Conservation (phyloP, 2,329 filamentous ascomycete species). For the Chrysoporthe deuterocubensis region DNA sequence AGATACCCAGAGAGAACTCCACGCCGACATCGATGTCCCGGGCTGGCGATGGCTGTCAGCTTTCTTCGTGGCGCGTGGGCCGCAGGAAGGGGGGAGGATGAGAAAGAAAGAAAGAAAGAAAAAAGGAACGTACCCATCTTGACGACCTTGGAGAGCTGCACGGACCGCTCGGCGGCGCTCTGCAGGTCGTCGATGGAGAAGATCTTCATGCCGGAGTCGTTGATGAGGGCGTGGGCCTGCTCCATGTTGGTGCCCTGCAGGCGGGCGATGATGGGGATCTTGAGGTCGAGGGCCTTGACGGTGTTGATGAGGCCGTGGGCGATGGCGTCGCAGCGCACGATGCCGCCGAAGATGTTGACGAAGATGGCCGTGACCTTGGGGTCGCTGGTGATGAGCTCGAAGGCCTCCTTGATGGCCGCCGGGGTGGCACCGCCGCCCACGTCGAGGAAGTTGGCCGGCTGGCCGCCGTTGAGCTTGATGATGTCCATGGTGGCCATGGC, state of each 20-base stretch:
- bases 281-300: slow-evolving; percentile 90
- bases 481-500: slow-evolving; percentile 99
- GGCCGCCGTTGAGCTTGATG: slow-evolving; percentile 98
- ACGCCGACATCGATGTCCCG: slow-evolving; percentile 97
- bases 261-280: slow-evolving; percentile 95
- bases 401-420: slow-evolving; percentile 94
- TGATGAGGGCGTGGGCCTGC: slow-evolving; percentile 87
- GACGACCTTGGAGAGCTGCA: slow-evolving; percentile 98
- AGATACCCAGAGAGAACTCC: slow-evolving; percentile 94
- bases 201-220: slow-evolving; percentile 98
- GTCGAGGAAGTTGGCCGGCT: slow-evolving; percentile 97
- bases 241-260: slow-evolving; percentile 99
- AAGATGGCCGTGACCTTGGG: slow-evolving; percentile 98
- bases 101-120: too few relatives aligned
- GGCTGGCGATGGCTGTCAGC: slow-evolving; percentile 51
- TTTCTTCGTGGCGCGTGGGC: slow-evolving; percentile 11
- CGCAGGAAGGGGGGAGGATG: background rate
- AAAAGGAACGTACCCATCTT: slow-evolving; percentile 78
- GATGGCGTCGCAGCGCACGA: slow-evolving; percentile 96
- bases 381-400: slow-evolving; percentile 98
- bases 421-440: slow-evolving; percentile 97
- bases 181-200: slow-evolving; percentile 99
- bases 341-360: slow-evolving; percentile 99
- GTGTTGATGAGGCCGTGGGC: slow-evolving; percentile 95
- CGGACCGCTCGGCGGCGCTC: slow-evolving; percentile 94